Conservation (phyloP, 768 basidiomycete genomes). For the Astraeus odoratus region DNA sequence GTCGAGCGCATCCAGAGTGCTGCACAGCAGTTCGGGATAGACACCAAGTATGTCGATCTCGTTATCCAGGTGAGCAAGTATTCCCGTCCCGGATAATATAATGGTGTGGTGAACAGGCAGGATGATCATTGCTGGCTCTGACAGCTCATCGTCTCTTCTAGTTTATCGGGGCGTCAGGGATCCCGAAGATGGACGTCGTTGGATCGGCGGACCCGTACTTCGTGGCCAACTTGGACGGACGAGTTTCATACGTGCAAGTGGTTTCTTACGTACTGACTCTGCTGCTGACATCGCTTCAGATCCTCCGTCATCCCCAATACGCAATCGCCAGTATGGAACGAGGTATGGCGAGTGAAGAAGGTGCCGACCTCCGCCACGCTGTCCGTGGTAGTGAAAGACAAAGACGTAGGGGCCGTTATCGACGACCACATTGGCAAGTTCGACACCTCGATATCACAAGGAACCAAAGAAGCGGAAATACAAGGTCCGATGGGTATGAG, state of each 20-base stretch:
- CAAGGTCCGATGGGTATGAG: conserved; percentile 44
- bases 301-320: conserved; percentile 58
- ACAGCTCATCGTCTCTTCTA: conserved; percentile 15
- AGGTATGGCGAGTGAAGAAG: conserved; percentile 65
- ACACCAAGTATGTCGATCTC: conserved; percentile 49
- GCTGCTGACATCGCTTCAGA: conserved; percentile 29
- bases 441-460: conserved; percentile 43
- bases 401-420: conserved; percentile 48
- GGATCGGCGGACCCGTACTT: conserved; percentile 66
- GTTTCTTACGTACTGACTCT: not conserved
- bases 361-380: conserved; percentile 60
- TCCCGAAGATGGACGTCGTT: conserved; percentile 67
- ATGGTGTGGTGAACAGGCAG: no score
- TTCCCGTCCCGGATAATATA: no score
- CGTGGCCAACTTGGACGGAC: conserved; percentile 56
- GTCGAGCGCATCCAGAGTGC: conserved; percentile 28
- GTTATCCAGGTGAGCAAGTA: conserved; percentile 42
- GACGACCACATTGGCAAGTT: conserved; percentile 66
- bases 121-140: not conserved
- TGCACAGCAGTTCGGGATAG: conserved; percentile 27
- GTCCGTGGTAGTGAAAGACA: conserved; percentile 58
- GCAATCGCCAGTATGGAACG: conserved; percentile 67
- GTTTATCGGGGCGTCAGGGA: conserved; percentile 65
- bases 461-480: conserved; percentile 61
- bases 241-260: conserved; percentile 59